Evolutionary conservation across 1,284 basidiomycete species (phyloP).

Genomic region (Rhodotorula sp.): DNA sequence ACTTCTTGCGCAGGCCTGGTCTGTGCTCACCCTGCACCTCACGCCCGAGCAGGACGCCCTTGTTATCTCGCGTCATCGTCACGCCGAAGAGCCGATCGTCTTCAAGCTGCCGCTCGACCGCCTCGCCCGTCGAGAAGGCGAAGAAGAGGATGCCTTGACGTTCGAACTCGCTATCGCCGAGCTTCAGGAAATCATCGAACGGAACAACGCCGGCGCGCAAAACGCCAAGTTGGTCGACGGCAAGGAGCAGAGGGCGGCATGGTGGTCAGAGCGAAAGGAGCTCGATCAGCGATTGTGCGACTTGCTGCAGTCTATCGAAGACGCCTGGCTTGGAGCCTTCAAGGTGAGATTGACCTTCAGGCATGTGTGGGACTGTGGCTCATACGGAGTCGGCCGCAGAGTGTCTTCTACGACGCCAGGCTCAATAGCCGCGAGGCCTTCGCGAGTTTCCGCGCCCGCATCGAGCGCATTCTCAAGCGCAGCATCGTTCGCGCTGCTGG

Average conservation of each 20-base stretch:
- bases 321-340: constrained; percentile 95
- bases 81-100: constrained; percentile 64
- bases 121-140: constrained; percentile 71
- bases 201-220: constrained; percentile 74
- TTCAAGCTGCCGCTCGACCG: constrained; percentile 81
- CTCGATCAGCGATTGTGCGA: constrained; percentile 75
- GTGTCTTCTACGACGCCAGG: constrained; percentile 55
- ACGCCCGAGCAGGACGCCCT: constrained; percentile 78
- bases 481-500: constrained; percentile 59
- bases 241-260: constrained; percentile 54
- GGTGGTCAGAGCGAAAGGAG: constrained; percentile 79
- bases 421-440: constrained; percentile 53
- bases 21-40: constrained; percentile 76
- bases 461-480: constrained; percentile 72
- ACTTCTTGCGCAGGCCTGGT: constrained; percentile 75
- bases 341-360: constrained; percentile 62
- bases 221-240: constrained; percentile 68
- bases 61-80: constrained; percentile 76
- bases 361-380: neutral
- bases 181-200: constrained; percentile 71
- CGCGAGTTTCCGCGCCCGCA: constrained; percentile 57
- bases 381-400: constrained; percentile 55
- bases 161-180: constrained; percentile 73
- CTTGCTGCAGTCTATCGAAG: constrained; percentile 81
- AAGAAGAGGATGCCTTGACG: constrained; percentile 66